phyloP scores from a whole-genome alignment of 2,329 filamentous ascomycete genomes.

The Chaetomiaceae sp. region DNA sequence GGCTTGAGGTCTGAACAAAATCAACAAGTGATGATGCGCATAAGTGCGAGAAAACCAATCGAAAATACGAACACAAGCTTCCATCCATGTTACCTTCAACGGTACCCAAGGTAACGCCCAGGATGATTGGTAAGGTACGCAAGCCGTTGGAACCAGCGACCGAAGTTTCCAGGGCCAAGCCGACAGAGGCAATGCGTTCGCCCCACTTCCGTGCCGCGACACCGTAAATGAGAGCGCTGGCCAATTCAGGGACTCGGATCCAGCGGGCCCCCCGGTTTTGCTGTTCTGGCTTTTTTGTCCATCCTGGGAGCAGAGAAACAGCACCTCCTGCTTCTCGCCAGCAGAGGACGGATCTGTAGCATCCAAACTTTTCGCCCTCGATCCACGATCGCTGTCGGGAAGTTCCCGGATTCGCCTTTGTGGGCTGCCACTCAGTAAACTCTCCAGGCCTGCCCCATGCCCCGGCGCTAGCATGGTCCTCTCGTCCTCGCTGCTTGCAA shows the following conservation, averaged over 20 bases:
- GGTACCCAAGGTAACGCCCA: background rate
- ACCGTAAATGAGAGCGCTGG: constrained; percentile 27
- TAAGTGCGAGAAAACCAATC: too few species aligned
- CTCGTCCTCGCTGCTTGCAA: constrained; percentile 17
- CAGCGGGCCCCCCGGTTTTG: constrained; percentile 14
- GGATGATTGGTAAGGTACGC: background rate
- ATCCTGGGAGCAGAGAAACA: background rate
- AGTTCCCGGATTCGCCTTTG: constrained; percentile 5
- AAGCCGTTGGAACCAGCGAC: constrained; percentile 1
- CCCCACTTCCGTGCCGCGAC: constrained; percentile 23
- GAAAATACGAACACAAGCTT: constrained; percentile 1
- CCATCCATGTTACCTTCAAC: too few species aligned
- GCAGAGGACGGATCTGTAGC: background rate
- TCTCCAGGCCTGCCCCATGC: constrained; percentile 7
- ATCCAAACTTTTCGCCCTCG: constrained; percentile 2
- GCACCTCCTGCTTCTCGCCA: background rate
- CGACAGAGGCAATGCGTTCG: constrained; percentile 1
- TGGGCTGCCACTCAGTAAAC: background rate
- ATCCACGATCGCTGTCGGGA: constrained; percentile 11
- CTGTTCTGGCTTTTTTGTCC: constrained; percentile 16
- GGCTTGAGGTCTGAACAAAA: too few species aligned
- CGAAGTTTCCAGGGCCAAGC: constrained; percentile 10
- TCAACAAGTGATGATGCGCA: too few species aligned
- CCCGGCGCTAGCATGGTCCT: constrained; percentile 8
- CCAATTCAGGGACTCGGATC: constrained; percentile 26